Percentiles rank a stretch among this genome's conserved stretches.
phyloP scores from a whole-genome alignment of 139 green algal species.

The Dunaliella primolecta region DNA sequence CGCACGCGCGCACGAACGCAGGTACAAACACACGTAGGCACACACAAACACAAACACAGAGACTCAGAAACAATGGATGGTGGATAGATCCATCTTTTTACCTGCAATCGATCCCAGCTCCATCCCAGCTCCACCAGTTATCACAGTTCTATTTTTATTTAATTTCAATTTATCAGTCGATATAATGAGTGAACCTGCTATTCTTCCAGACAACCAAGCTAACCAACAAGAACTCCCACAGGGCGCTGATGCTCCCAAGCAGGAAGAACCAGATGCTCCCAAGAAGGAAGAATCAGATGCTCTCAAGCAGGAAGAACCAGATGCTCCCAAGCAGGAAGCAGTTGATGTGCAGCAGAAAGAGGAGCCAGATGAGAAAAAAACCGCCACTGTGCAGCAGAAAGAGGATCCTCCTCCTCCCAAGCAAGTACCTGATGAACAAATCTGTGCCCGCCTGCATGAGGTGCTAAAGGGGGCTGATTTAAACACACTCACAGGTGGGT shows the following conservation, averaged over 20 bases:
- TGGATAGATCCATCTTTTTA: no score
- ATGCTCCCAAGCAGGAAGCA: neutral
- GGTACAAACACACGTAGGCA: neutral
- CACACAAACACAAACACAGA: neutral
- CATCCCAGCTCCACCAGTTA: neutral
- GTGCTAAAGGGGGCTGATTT: slow-evolving; percentile 52
- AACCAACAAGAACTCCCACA: neutral
- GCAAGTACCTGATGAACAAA: slow-evolving; percentile 25
- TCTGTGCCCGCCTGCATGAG: slow-evolving; percentile 30
- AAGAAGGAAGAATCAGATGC: neutral
- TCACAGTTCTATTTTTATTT: neutral
- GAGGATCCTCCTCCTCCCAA: neutral
- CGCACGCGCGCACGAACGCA: neutral
- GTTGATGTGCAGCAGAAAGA: neutral
- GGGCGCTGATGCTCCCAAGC: neutral
- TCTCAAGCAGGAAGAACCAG: neutral
- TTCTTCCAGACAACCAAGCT: neutral
- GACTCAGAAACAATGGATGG: neutral
- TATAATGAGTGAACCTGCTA: neutral
- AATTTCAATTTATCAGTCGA: neutral
- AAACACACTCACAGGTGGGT: slow-evolving; percentile 48
- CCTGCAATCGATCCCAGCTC: no score
- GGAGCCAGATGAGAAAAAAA: neutral
- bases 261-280: neutral
- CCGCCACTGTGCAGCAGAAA: neutral